Evolutionary conservation across 1,139 yeast genomes (phyloP).

Genomic region (Nadsonia starkeyi-henricii): DNA sequence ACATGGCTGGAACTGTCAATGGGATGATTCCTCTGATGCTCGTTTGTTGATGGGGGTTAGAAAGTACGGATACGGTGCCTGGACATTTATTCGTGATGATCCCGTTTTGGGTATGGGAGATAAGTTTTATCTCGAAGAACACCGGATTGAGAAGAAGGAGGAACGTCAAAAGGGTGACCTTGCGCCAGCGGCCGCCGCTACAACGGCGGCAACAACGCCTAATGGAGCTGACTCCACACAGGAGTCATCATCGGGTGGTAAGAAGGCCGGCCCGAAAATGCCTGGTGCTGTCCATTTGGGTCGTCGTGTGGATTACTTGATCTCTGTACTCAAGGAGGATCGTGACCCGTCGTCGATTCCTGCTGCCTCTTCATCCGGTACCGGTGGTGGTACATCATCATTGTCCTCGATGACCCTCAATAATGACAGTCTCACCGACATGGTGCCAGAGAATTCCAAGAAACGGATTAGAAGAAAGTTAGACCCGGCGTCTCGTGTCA

Average conservation of each 20-base stretch:
- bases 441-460: conserved; percentile 5
- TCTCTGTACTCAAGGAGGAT: conserved; percentile 47
- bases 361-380: neutral
- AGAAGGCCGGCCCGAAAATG: conserved; percentile 38
- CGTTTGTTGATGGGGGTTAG: conserved; percentile 75
- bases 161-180: conserved; percentile 26
- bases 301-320: conserved; percentile 82
- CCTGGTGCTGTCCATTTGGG: conserved; percentile 92
- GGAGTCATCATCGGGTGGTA: no score
- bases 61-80: conserved; percentile 92
- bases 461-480: conserved; percentile 1
- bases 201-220: conserved; percentile 3
- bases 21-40: conserved; percentile 76
- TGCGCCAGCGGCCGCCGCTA: conserved; percentile 6
- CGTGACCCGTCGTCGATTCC: conserved; percentile 22
- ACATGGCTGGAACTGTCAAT: conserved; percentile 80
- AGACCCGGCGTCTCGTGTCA: conserved; percentile 2
- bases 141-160: conserved; percentile 27
- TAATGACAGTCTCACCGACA: no score
- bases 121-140: conserved; percentile 50
- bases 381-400: no score
- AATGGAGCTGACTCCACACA: conserved; percentile 1
- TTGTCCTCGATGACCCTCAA: no score
- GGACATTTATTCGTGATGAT: conserved; percentile 91
- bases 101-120: conserved; percentile 80